Evolutionary conservation across 2,329 filamentous ascomycete genomes (phyloP), one percentile per base, ranked within the genome.

Genomic region (Phialophora expanda): DNA sequence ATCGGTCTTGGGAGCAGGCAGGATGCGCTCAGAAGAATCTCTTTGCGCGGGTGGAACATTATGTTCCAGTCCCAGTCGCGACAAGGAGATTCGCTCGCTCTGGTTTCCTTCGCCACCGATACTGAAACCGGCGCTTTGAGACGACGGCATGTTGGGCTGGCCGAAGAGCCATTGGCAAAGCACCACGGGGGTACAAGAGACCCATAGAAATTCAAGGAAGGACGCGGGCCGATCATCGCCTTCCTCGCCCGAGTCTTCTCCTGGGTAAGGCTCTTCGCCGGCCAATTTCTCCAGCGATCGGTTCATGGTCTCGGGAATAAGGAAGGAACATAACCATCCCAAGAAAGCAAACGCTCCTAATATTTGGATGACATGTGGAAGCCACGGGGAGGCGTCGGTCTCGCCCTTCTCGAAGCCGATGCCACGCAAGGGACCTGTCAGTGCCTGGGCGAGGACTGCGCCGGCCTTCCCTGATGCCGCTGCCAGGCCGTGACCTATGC

Each of bases 291-390:
- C 91, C 50, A 94, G 80, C 0, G 90, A 91, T 75, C 87, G 82
- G 0, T 89, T 84, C 79, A 89, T 92, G 0, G 89, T 93, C 78
- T 93, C 91, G 0, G 90, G 90, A 24, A 93, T 87, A 17, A 93
- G 78, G 3, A 93, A 79, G 1, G 88, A 88, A 2, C 87, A 86
- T 50, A 91, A 76, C 46, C 86, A 85, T 26, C 91, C 91, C 56
- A 85, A 83, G 6, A 93, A 82, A 90, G 93, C 93, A 80, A 65
- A 65, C 2, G 50, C 62, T 4, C 56, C 56, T 11, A 65, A 57
- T 26, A 60, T 65, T 57, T 71, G 84, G 80, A 94, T 88, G 30
- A 93, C 85, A 62, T 89, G 87, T 75, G 90, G 85, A 58, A 93
- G 83, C 85, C 89, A 90, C 1, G 89, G 89, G 1, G 77, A 81